Base-by-base conservation (phyloP, 345 rosid species). In the Gossypium turneri region DNA sequence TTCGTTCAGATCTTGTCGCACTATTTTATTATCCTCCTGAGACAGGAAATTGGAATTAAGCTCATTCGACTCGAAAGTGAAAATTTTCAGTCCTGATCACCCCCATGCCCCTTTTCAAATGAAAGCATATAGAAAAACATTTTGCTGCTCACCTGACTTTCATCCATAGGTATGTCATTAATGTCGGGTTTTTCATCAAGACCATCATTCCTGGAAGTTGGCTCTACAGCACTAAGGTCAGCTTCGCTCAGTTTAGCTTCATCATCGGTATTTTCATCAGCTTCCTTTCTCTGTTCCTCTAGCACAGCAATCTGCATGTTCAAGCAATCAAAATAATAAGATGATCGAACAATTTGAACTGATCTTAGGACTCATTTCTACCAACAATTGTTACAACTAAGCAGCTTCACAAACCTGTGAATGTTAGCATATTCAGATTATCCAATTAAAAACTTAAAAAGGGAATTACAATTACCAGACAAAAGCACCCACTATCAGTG, bases 1-100 rank as follows among this genome's bases (percentile, higher is more conserved):
- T 84, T 94, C 92, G 5, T 92, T 94, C 50, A 93, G 85, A 87
- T 92, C 98, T 87, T 94, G 98, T n/a, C 89, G 83, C 75, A 89
- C 88, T 24, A 82, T 59, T 72, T 79, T 86, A 51, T 70, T 80
- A 55, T 81, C 83, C 67, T 85, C 91, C 90, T 91, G 90, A 51
- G 63, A 84, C 81, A 73, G 13, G 64, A 17, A 69, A 64, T 68
- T 69, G 65, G 72, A 47, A 38, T 67, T 81, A 81, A 53, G 52
- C 50, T 34, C 57, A 55, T 70, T 34, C 9, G 0, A 38, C 1
- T 34, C 27, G n/a, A 44, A 45, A 15, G 43, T 41, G 2, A 25
- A 50, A 25, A 0, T 22, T 8, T 7, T 47, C 57, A 2, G 6
- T 16, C 66, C 22, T 47, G 7, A 4, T 5, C 41, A 5, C 7